Evolutionary conservation across 495 filamentous ascomycete species (phyloP).

Genomic region (Talaromyces borbonicus): DNA sequence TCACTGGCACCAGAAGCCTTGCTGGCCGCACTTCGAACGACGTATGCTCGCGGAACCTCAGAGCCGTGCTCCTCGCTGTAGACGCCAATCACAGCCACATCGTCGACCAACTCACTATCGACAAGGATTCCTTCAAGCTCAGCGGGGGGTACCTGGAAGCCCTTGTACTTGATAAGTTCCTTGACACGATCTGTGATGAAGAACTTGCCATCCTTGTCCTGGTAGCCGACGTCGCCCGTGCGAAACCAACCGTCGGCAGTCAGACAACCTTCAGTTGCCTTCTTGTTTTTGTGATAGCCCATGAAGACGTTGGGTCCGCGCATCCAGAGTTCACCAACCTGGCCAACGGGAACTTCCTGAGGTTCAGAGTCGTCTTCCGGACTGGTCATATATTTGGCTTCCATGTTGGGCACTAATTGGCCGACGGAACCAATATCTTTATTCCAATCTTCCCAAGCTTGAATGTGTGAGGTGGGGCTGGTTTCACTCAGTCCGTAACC

Average conservation of each 20-base stretch:
- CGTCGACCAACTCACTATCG: conserved; percentile 61
- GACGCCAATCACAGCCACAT: conserved; percentile 80
- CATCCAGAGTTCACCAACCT: conserved; percentile 58
- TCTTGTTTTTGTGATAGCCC: conserved; percentile 64
- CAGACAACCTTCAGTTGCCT: conserved; percentile 58
- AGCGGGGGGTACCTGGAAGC: conserved; percentile 81
- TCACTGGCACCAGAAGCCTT: conserved; percentile 41
- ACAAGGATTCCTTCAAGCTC: conserved; percentile 76
- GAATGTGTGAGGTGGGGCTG: conserved; percentile 45
- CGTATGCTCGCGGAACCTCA: conserved; percentile 77
- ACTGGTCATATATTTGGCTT: conserved; percentile 65
- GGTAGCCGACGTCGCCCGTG: conserved; percentile 56
- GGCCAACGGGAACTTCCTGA: conserved; percentile 45
- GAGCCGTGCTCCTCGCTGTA: conserved; percentile 58
- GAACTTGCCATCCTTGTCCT: conserved; percentile 51
- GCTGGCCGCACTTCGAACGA: conserved; percentile 48
- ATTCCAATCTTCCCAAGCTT: conserved; percentile 71
- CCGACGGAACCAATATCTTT: conserved; percentile 73
- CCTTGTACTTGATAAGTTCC: conserved; percentile 85
- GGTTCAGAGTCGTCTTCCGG: conserved; percentile 43
- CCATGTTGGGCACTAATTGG: conserved; percentile 67
- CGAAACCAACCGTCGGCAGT: conserved; percentile 51
- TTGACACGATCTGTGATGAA: conserved; percentile 80
- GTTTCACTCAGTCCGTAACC: conserved; percentile 86
- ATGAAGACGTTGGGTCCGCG: conserved; percentile 57